These are phyloP conservation scores for Aspergillus hortae DNA, from an alignment of 2,329 filamentous ascomycete genomes.

Conservation along the genomic window DNA sequence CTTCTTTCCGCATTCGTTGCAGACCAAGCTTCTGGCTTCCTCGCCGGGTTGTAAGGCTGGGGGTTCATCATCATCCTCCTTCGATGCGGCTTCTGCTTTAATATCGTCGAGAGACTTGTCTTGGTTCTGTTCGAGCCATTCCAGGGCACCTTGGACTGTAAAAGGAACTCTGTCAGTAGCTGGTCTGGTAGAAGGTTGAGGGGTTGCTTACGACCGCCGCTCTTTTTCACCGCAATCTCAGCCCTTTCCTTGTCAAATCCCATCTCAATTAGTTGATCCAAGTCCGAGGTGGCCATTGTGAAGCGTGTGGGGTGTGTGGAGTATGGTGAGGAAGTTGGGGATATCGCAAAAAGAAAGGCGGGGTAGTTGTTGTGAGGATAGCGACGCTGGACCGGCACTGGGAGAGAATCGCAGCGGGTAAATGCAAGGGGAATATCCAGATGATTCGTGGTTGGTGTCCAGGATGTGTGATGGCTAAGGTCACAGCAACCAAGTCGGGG, in stretches of 20 bases:
- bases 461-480: background rate
- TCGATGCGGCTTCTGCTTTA: conserved; percentile 49
- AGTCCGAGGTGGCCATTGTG: conserved; percentile 48
- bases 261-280: conserved; percentile 62
- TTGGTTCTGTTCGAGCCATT: conserved; percentile 92
- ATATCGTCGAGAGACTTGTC: conserved; percentile 84
- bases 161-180: conserved; percentile 8
- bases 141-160: conserved; percentile 78
- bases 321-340: background rate
- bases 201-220: conserved; percentile 65
- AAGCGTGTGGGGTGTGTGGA: background rate
- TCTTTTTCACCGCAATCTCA: conserved; percentile 78
- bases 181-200: background rate
- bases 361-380: background rate
- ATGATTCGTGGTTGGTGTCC: background rate
- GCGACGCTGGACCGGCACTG: background rate
- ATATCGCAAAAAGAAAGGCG: background rate
- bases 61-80: conserved; percentile 55
- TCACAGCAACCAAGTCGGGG: too few species aligned
- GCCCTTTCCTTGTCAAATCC: conserved; percentile 80
- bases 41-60: conserved; percentile 67
- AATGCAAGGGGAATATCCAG: too few species aligned
- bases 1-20: conserved; percentile 91
- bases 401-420: background rate
- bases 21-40: conserved; percentile 75